These are phyloP conservation scores for Rhododendron mucronatum DNA, from an alignment of 148 eudicot genomes.

Conservation along the genomic window DNA sequence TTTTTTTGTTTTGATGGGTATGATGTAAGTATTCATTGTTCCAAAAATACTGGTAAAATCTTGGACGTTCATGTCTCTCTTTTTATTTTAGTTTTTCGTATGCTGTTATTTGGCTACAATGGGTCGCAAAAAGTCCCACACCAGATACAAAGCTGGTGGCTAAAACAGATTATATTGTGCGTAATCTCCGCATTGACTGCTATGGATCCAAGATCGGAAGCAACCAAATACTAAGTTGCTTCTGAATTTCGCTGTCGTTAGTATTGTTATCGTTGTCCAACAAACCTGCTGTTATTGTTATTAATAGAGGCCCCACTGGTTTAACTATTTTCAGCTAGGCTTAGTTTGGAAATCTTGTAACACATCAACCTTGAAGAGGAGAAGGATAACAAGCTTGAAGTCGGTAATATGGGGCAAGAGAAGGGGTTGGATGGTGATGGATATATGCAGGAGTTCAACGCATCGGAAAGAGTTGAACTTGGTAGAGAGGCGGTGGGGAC, in stretches of 20 bases:
- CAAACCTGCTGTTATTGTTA: background rate
- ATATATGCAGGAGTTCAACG: background rate
- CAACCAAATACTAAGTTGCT: background rate
- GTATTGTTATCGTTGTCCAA: background rate
- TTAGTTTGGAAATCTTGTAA: background rate
- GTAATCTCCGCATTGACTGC: background rate
- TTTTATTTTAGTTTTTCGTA: background rate
- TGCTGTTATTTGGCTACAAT: background rate
- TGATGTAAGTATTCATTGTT: background rate
- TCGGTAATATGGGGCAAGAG: conserved; percentile 4
- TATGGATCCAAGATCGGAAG: background rate
- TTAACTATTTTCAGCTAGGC: background rate
- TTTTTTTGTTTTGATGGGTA: background rate
- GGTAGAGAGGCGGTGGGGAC: background rate
- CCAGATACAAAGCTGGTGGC: background rate
- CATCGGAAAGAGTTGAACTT: conserved; percentile 2
- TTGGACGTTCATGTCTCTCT: background rate
- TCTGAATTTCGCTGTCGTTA: background rate
- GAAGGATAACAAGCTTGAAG: background rate
- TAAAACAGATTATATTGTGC: background rate
- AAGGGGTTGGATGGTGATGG: background rate
- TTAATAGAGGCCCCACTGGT: background rate
- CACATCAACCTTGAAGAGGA: background rate
- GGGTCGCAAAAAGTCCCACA: background rate
- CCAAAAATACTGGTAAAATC: background rate